phyloP scores from a whole-genome alignment of 2,329 filamentous ascomycete genomes.

The Colletotrichum neosansevieriae region DNA sequence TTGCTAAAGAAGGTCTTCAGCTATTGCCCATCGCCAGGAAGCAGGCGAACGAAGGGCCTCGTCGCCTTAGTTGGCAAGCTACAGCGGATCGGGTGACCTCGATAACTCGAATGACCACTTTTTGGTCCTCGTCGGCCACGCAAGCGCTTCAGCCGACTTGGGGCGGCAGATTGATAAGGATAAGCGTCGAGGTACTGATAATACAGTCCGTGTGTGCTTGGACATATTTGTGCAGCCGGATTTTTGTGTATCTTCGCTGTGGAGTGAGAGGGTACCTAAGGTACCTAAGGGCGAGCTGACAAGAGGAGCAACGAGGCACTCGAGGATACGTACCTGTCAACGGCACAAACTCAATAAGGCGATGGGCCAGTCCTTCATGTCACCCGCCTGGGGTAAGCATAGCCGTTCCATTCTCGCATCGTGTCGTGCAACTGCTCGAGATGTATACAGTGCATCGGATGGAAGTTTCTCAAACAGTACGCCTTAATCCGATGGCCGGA shows the following conservation, averaged over 20 bases:
- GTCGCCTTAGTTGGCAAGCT: no score
- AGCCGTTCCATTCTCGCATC: not conserved
- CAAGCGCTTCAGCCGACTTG: conserved; percentile 1
- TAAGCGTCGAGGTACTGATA: not conserved
- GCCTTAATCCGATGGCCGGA: not conserved
- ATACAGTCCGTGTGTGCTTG: not conserved
- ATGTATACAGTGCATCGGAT: conserved; percentile 30
- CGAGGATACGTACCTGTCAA: conserved; percentile 19
- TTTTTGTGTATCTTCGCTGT: conserved; percentile 25
- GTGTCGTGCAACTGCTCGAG: not conserved
- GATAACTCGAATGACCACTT: not conserved
- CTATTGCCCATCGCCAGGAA: conserved; percentile 1
- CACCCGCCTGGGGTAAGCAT: conserved; percentile 9
- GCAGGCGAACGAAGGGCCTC: not conserved
- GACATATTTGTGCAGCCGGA: conserved; percentile 16
- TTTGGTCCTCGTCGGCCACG: not conserved
- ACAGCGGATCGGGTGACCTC: conserved; percentile 9
- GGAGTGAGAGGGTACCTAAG: conserved; percentile 19
- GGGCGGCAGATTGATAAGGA: conserved; percentile 2
- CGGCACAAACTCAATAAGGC: conserved; percentile 20
- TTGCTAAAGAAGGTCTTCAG: conserved; percentile 15
- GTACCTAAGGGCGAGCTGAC: not conserved
- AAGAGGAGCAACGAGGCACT: conserved; percentile 5
- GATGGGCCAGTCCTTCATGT: not conserved
- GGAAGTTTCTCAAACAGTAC: not conserved